Evolutionary conservation across 306 rosid genomes (phyloP), one percentile per base, ranked within the genome.

Genomic region (Cucumis cinereus): DNA sequence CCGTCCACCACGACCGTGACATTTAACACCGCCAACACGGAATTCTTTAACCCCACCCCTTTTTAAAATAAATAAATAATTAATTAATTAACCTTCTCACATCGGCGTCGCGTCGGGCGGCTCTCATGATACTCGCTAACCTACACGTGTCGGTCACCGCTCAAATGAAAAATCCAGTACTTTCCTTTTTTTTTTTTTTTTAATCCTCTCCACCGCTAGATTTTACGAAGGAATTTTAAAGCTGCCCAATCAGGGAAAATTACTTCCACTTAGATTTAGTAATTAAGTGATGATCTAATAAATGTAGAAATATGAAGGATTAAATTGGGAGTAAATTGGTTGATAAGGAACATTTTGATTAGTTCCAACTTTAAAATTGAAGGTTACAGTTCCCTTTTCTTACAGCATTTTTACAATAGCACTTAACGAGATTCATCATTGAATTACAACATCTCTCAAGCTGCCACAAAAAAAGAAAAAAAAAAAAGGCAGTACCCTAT

Each of bases 1-100:
- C 75, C 75, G 58, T 70, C 75, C 74, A 68, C 56, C 74, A 41
- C 74, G 38, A 68, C 23, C 36, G 38, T 45, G 38, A 68, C 56
- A 68, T 43, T 14, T 20, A 6, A n/a, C 55, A 43, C 74, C 74
- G 55, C 55, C 75, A 47, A 43, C 74, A 45, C 74, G 56, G 74
- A 43, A 43, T 68, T 68, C 45, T 23, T 43, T 43, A n/a, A 2
- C 10, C 50, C 20, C 13, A 14, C 55, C 20, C 8, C 38, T 10
- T 28, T 5, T 17, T 7, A 3, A 49, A 50, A 1, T 17, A 19
- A 53, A 54, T n/a, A 6, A 53, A 6, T 16, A 14, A 60, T 28
- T 28, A 13, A 4, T 35, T 3, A 17, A 61, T 4, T 15, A 4
- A 50, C 0, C 12, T 10, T 7, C 22, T 9, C 49, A 9, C 10